These are phyloP conservation scores for Pseudotsuga menziesii DNA, from an alignment of 75 land plant genomes.

Conservation along the genomic window DNA sequence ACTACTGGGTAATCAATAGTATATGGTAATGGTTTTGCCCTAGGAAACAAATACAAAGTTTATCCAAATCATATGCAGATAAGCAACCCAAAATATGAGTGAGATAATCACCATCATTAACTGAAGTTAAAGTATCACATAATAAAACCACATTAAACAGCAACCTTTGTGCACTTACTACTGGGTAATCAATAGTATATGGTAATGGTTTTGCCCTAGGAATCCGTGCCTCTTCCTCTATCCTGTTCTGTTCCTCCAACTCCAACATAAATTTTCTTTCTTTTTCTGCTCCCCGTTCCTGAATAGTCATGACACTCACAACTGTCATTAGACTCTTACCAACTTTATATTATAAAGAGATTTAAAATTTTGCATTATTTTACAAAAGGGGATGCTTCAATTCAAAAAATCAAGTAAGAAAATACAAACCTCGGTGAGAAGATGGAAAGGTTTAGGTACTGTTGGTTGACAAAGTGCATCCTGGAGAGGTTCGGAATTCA, in stretches of 20 bases:
- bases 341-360: neutral
- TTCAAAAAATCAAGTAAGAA: neutral
- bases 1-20: constrained; percentile 91
- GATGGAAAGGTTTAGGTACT: constrained; percentile 78
- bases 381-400: neutral
- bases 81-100: neutral
- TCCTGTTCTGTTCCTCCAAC: constrained; percentile 47
- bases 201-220: constrained; percentile 91
- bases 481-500: constrained; percentile 48
- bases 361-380: neutral
- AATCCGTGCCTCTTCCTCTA: constrained; percentile 63
- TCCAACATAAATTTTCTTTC: constrained; percentile 57
- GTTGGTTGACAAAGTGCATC: constrained; percentile 41
- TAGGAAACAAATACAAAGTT: constrained; percentile 10
- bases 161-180: constrained; percentile 35
- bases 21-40: constrained; percentile 85
- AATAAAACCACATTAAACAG: neutral
- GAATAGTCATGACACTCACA: constrained; percentile 3
- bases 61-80: neutral
- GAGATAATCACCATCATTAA: neutral
- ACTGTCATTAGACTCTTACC: neutral
- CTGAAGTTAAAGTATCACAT: neutral
- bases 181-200: constrained; percentile 84
- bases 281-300: constrained; percentile 91
- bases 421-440: constrained; percentile 72